Base-by-base conservation (phyloP, 371 early-diverging fungal species). In the Mortierella sp. region DNA sequence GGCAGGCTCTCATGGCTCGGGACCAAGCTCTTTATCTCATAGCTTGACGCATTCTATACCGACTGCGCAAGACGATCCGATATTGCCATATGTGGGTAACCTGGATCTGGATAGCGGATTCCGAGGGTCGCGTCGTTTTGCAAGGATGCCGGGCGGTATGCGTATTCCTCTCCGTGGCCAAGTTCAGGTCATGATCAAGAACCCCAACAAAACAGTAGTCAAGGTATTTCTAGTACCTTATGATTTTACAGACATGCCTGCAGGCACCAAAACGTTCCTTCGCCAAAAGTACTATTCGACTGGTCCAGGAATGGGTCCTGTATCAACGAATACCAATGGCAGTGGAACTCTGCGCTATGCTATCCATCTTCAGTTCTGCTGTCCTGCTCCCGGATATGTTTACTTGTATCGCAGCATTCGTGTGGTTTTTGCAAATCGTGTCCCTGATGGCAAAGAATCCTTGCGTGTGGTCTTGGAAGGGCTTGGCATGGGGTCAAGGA, bases 161-260 rank as follows among this genome's bases (percentile, higher is more conserved):
- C 85, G 94, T 22, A 73, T 96, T 10, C 96, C 96, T 12, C 84
- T 87, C 24, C 88, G 90, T 64, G 96, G 96, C 3, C 95, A 95
- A 66, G 79, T 96, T 11, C 96, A 95, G 77, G 88, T 96, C 12
- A 90, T 94, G 39, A 92, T 96, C 81, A 93, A 94, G 79, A 96
- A 96, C 68, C 93, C 93, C 1, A 87, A 90, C 83, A 89, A 90
- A 62, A 93, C 95, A 0, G 94, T 92, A 0, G 91, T 95, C 63
- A 95, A 96, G 74, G 78, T 95, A 0, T 95, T 94, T 69, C 68
- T 95, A 43, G 84, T 96, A 1, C 95, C 95, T 0, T 96, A 95
- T 73, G 94, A 96, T 77, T 89, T 95, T 62, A 84, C 84, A 8
- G 93, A 93, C 51, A 93, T 95, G 94, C 95, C 95, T 0, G 70